Base-by-base conservation (phyloP, 768 basidiomycete species). In the Pulveroboletus sp. region DNA sequence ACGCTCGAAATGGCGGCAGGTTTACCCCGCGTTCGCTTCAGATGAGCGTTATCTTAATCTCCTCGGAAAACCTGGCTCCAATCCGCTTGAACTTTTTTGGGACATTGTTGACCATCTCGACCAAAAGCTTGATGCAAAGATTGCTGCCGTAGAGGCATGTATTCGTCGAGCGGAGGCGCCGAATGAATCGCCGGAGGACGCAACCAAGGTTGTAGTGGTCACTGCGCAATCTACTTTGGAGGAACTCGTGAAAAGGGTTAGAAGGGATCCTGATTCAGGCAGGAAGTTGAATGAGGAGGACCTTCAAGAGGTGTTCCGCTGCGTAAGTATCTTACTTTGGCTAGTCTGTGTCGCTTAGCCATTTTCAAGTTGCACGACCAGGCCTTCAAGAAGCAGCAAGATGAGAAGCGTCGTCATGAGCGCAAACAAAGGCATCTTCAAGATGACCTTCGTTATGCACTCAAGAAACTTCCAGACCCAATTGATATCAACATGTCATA, bases 1-100 rank as follows among this genome's bases (percentile, higher is more conserved):
- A 5, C 82, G 86, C 30, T 82, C 85, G 5, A 94, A 93, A 66
- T 99, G 95, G 95, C 93, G 93, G 66, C 78, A 86, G 32, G 77
- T 93, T 26, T 93, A 93, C 58, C 85, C 89, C 0, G 69, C 75
- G 21, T 84, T 98, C 71, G 73, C 75, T 7, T 74, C 84, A 31
- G 91, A 96, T 62, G 74, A 78, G 39, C 82, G 91, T n/a, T 99
- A 98, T 71, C 75, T 86, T 38, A 76, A 79, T 52, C 82, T 98
- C 69, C 82, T 98, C 15, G 95, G 96, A 14, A 89, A 87, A 59
- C 89, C 90, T 8, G 96, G 96, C 12, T 95, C 93, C 2, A 93
- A 89, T 57, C 94, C 95, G 1, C 77, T 99, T 28, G 96, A 99
- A 61, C 78, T 98, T 5, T 98, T 96, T 71, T 96, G 93, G 92